Percentiles rank a stretch among this genome's conserved stretches.
Conservation (phyloP, 805 yeast genomes). For the Suhomyces prunicola region DNA sequence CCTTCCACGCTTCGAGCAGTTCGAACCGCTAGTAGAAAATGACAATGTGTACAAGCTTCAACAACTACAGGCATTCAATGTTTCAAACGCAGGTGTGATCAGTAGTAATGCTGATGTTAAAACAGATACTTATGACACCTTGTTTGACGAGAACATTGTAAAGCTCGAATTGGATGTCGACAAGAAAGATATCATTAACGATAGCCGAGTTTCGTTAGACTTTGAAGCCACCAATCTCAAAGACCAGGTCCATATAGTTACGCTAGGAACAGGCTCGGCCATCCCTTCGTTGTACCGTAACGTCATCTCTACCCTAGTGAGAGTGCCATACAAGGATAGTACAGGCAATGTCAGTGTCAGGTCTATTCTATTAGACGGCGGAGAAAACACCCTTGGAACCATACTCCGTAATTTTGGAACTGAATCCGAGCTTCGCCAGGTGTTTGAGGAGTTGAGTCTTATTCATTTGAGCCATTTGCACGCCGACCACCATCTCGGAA, state of each 20-base stretch:
- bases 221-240: conserved; percentile 20
- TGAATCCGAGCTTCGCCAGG: conserved; percentile 26
- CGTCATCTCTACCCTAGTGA: conserved; percentile 74
- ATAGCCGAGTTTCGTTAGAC: not conserved
- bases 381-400: conserved; percentile 85
- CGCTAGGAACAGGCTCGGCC: conserved; percentile 93
- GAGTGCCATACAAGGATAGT: conserved; percentile 53
- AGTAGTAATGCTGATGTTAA: conserved; percentile 15
- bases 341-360: conserved; percentile 27
- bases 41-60: conserved; percentile 22
- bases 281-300: conserved; percentile 81
- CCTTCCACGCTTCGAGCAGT: conserved; percentile 30
- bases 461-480: conserved; percentile 86
- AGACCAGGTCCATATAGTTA: conserved; percentile 62
- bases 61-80: conserved; percentile 27
- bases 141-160: conserved; percentile 29
- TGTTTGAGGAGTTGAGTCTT: conserved; percentile 60
- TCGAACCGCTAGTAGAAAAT: conserved; percentile 11
- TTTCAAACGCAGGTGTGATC: conserved; percentile 10
- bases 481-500: conserved; percentile 95
- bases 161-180: conserved; percentile 19
- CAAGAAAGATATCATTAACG: conserved; percentile 13
- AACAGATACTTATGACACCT: conserved; percentile 25
- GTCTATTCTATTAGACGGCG: conserved; percentile 80
- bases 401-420: conserved; percentile 60